Percentiles rank a stretch among this genome's conserved stretches.
These are phyloP conservation scores for Capronia americana DNA, from an alignment of 2,329 filamentous ascomycete species.

Conservation along the genomic window DNA sequence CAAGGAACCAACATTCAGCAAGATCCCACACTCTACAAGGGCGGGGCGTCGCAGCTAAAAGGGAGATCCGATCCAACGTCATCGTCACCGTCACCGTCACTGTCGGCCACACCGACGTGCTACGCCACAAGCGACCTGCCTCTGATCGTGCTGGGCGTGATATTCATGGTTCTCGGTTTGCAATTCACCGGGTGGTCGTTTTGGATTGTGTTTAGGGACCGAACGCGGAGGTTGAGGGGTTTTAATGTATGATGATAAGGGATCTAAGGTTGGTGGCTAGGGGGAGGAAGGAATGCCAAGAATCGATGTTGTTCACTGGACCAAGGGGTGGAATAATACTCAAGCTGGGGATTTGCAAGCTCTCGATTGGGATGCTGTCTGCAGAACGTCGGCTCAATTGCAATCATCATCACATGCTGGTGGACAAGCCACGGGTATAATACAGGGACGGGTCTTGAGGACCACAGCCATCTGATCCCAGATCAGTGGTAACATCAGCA, in stretches of 20 bases:
- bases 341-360: background rate
- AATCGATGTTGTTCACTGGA: background rate
- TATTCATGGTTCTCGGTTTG: background rate
- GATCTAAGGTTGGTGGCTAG: background rate
- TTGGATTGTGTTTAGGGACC: constrained; percentile 8
- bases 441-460: background rate
- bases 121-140: background rate
- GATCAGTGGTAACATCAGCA: constrained; percentile 8
- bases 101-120: background rate
- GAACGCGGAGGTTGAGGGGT: background rate
- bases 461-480: background rate
- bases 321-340: background rate
- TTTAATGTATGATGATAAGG: background rate
- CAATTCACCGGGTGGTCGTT: constrained; percentile 11
- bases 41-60: background rate
- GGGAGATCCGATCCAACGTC: background rate
- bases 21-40: background rate
- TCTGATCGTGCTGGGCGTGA: constrained; percentile 2
- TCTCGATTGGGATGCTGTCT: background rate
- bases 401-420: constrained; percentile 3
- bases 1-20: background rate
- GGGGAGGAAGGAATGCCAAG: background rate
- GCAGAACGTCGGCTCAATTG: constrained; percentile 4
- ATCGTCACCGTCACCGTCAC: background rate
- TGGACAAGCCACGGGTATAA: constrained; percentile 12